Evolutionary conservation across 305 asterid genomes (phyloP), one percentile per base, ranked within the genome.

Genomic region (Rubia tinctorum): DNA sequence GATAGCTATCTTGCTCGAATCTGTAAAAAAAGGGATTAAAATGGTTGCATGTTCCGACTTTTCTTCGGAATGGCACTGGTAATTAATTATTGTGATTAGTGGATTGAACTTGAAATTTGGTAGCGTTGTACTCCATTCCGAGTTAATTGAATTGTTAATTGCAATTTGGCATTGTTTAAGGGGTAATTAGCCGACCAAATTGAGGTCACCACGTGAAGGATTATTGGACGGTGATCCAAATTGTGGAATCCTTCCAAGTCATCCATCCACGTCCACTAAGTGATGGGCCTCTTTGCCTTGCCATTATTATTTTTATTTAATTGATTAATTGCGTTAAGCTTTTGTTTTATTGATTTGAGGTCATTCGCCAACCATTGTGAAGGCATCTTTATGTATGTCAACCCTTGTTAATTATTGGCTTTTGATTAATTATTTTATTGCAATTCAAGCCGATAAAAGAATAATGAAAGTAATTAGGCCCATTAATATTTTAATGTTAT

Each of bases 151-250:
- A 23, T 23, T 8, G 17, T 71, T 66, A 77, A 75, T 71, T 56
- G 66, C 75, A 81, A 81, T 45, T 78, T 60, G 74, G 67, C 61
- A 51, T 77, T 49, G 71, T 80, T 74, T 74, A 81, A 76, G 53
- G 76, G 44, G 39, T 71, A 78, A 81, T 72, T 68, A 81, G 82
- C 84, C 84, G 84, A 81, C 84, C 84, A 81, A 64, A 76, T 68
- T 75, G 58, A 75, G 82, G 80, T 71, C 75, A 61, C 80, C 84
- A 81, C 78, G 84, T 81, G 84, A 75, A 77, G 80, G 72, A 53
- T 53, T 18, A 53, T 53, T 71, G 45, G 84, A 77, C 77, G 80
- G 55, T 55, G 78, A 78, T 75, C 49, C 80, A 22, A 53, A 7
- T 53, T 78, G 70, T 68, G 80, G 71, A 75, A 67, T 81, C 78